Percentiles rank a stretch among this genome's conserved stretches.
Conservation (phyloP, 441 rosid species). For the Metrosideros polymorpha region DNA sequence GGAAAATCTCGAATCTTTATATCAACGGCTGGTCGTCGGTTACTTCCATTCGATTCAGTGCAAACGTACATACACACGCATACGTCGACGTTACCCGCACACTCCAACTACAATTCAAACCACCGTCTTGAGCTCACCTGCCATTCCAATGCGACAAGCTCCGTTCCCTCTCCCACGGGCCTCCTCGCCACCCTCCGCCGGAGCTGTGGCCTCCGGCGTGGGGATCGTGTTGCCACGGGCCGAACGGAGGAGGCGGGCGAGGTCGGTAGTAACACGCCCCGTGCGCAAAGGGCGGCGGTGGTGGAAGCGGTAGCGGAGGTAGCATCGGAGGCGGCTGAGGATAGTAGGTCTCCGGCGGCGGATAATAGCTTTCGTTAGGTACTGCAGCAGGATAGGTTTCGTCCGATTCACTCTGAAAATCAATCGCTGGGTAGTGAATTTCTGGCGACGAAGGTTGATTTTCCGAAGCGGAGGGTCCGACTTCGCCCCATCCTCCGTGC, state of each 20-base stretch:
- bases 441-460: not conserved
- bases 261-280: not conserved
- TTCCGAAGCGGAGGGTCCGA: not conserved
- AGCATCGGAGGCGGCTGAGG: constrained; percentile 9
- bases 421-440: not conserved
- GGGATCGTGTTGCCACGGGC: constrained; percentile 4
- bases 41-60: not conserved
- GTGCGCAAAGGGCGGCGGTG: not conserved
- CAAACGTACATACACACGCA: not conserved
- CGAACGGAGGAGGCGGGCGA: constrained; percentile 8
- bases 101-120: not conserved
- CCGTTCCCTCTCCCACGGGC: constrained; percentile 4
- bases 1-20: not conserved
- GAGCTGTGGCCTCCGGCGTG: constrained; percentile 3
- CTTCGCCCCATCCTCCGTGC: constrained; percentile 3
- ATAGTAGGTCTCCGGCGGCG: constrained; percentile 12
- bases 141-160: constrained; percentile 16
- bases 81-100: not conserved
- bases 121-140: constrained; percentile 13
- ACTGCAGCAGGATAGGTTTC: not conserved
- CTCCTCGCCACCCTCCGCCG: constrained; percentile 6
- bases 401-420: not conserved
- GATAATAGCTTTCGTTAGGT: constrained; percentile 8
- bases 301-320: not conserved
- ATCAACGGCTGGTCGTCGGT: not conserved